Base-by-base conservation (phyloP, 2,329 filamentous ascomycete genomes). In the Cordyceps militaris region DNA sequence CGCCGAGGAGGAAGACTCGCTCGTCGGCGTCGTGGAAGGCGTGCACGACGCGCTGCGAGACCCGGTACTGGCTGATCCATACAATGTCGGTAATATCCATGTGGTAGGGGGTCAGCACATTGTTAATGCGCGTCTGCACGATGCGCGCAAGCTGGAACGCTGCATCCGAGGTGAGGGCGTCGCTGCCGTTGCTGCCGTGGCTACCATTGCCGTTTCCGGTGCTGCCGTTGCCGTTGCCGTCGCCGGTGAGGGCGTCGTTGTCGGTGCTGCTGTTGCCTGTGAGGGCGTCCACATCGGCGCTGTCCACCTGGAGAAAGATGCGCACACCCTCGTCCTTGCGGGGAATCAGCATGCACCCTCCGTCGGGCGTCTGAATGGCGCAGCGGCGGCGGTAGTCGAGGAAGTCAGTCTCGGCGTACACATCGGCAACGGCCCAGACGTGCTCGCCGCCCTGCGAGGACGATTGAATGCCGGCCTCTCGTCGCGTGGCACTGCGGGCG, bases 1-100 rank as follows among this genome's bases (percentile, higher is more conserved):
- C 86, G 3, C 85, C 86, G 0, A 84, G 82, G 3, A 89, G 73
- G 66, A 90, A 89, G n/a, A 90, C 75, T 3, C 84, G 74, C 30
- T 73, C 69, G 26, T 7, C 6, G 30, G 30, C 30, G 21, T 74
- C 73, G 43, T 76, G 78, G 67, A 85, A 86, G 51, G 76, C 71
- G 6, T 75, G 75, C 7, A 79, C 81, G 0, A 87, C 76, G n/a
- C 85, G 74, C 65, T 87, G 84, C 0, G 83, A 83, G 47, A 87
- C 84, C 7, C 75, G 70, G 60, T 87, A 87, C 0, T 80, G 82
- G 0, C 81, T 84, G 80, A 83, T 87, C 84, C 84, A 87, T 1
- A 59, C 62, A 0, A 81, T 84, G 56, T 79, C 76, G 1, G 74
- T 74, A 53, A 83, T 76, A 0, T 83, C 77, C 61, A 85, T 73